These are phyloP conservation scores for Phaseolus lunatus DNA, from an alignment of 306 rosid species.

Conservation along the genomic window DNA sequence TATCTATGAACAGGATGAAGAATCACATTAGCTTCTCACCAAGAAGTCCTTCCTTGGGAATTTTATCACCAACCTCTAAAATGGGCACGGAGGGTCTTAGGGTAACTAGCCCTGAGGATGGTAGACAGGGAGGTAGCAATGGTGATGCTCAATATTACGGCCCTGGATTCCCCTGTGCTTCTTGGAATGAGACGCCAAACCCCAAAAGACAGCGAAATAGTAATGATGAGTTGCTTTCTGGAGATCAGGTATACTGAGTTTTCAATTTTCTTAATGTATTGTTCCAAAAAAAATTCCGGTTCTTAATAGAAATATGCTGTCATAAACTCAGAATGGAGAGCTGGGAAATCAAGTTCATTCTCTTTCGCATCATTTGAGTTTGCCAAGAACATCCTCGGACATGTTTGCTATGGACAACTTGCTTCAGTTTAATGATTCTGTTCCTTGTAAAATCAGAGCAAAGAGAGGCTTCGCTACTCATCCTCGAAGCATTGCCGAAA, in stretches of 20 bases:
- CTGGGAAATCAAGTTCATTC: constrained; percentile 61
- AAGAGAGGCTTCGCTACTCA: constrained; percentile 98
- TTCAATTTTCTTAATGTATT: neutral
- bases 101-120: constrained; percentile 48
- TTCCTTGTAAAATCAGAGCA: constrained; percentile 90
- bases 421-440: constrained; percentile 77
- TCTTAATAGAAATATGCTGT: constrained; percentile 14
- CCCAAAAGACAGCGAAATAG: constrained; percentile 56
- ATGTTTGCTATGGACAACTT: constrained; percentile 67
- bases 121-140: constrained; percentile 48
- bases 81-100: constrained; percentile 47
- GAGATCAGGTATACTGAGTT: constrained; percentile 57
- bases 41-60: constrained; percentile 55
- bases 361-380: constrained; percentile 76
- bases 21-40: constrained; percentile 66
- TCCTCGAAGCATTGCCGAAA: constrained; percentile 96
- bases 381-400: constrained; percentile 72
- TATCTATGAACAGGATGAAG: constrained; percentile 63
- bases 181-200: constrained; percentile 63
- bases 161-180: constrained; percentile 57
- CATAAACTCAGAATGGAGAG: constrained; percentile 61
- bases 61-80: constrained; percentile 59
- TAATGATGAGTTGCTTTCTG: constrained; percentile 52
- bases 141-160: constrained; percentile 50
- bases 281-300: neutral